A percentile compares a stretch with the other conserved stretches of the same genome.
Conservation (phyloP, 192 early-diverging fungal species). For the Funneliformis mosseae region DNA sequence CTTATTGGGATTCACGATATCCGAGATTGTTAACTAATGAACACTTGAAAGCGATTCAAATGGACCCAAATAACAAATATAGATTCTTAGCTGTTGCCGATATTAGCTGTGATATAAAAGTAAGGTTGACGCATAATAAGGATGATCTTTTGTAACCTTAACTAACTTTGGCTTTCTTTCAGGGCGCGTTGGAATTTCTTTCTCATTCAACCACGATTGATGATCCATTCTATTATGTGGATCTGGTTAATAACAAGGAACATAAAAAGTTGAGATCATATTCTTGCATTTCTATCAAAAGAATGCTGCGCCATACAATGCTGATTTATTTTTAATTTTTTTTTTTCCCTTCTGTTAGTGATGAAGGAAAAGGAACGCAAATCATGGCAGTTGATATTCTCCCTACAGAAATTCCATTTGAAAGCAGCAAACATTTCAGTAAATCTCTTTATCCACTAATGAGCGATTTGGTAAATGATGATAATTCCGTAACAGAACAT, state of each 20-base stretch:
- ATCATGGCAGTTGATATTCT: conserved; percentile 98
- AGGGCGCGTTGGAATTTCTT: conserved; percentile 95
- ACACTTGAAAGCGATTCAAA: conserved; percentile 76
- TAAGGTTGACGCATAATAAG: conserved; percentile 34
- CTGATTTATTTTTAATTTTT: background rate
- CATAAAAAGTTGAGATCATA: conserved; percentile 65
- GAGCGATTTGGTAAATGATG: conserved; percentile 66
- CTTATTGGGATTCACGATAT: conserved; percentile 88
- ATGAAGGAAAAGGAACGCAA: conserved; percentile 84
- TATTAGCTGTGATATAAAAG: conserved; percentile 91
- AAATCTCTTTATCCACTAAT: conserved; percentile 80
- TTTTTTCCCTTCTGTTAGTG: conserved; percentile 38
- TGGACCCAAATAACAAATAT: conserved; percentile 60
- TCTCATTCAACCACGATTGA: conserved; percentile 88
- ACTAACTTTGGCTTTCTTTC: background rate
- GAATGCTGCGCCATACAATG: conserved; percentile 9
- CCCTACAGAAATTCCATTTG: conserved; percentile 93
- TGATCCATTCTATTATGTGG: conserved; percentile 88
- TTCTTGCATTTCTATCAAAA: conserved; percentile 1
- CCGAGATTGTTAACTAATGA: conserved; percentile 88
- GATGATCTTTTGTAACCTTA: background rate
- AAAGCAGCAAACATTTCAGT: conserved; percentile 93
- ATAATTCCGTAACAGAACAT: background rate
- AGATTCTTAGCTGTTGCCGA: conserved; percentile 87
- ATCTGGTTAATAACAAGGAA: conserved; percentile 68